Conservation (phyloP, 805 yeast species). For the Trichomonascus vanleenenianus region DNA sequence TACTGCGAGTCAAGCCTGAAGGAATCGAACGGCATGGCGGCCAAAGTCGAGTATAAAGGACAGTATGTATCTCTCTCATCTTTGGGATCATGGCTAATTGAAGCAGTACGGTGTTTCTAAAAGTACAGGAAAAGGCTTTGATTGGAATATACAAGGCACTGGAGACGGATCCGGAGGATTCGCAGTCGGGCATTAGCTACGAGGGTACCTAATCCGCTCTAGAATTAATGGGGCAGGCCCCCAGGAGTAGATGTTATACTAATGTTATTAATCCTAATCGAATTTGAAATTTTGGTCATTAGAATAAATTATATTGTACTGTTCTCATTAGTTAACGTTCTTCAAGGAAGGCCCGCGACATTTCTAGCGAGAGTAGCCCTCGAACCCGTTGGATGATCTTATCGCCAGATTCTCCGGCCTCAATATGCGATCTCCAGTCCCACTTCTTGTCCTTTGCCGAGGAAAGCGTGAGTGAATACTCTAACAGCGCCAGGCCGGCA, state of each 20-base stretch:
- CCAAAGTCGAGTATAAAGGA: conserved; percentile 7
- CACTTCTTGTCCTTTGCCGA: neutral
- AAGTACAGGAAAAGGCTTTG: conserved; percentile 3
- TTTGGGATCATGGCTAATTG: neutral
- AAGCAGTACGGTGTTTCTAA: conserved; percentile 5
- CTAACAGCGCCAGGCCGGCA: conserved; percentile 13
- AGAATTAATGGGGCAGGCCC: neutral
- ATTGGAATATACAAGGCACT: conserved; percentile 6
- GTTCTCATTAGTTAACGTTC: conserved; percentile 4
- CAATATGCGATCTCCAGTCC: conserved; percentile 18
- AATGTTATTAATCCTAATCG: neutral
- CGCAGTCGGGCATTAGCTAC: too few species aligned
- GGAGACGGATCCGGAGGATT: neutral
- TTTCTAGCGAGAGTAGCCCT: conserved; percentile 15
- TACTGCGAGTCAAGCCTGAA: conserved; percentile 3
- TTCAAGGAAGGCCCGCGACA: conserved; percentile 20
- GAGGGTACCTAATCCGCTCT: neutral
- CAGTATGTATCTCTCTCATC: conserved; percentile 7
- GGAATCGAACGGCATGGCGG: conserved; percentile 2
- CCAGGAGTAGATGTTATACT: neutral
- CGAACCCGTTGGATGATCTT: conserved; percentile 14
- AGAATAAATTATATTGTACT: neutral
- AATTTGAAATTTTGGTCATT: neutral
- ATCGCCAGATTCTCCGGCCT: conserved; percentile 7
- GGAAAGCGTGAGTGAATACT: conserved; percentile 8